Conservation (phyloP, 169 alveolate genomes). For the Amoebophrya sp. region DNA sequence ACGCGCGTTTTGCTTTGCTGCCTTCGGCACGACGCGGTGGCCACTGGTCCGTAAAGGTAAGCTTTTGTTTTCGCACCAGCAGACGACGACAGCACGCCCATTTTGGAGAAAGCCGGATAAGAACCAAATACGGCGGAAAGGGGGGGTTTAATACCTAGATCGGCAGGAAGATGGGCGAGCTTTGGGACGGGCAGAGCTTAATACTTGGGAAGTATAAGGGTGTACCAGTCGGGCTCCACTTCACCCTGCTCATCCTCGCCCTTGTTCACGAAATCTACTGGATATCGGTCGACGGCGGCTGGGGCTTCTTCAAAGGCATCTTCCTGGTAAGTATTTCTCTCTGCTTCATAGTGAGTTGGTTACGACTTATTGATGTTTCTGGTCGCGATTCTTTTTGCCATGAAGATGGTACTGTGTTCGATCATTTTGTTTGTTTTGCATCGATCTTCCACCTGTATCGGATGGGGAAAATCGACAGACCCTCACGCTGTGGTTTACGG, state of each 20-base stretch:
- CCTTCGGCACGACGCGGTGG: no score
- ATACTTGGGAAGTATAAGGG: background rate
- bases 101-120: no score
- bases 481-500: background rate
- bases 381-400: no score
- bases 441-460: background rate
- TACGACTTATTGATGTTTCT: no score
- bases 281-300: background rate
- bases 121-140: no score
- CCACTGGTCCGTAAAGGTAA: no score
- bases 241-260: background rate
- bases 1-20: no score
- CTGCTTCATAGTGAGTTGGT: no score
- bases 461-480: background rate
- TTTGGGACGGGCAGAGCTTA: background rate
- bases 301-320: background rate
- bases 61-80: no score
- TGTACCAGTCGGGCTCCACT: background rate
- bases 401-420: background rate
- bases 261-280: background rate
- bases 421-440: background rate
- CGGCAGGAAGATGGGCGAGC: background rate
- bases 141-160: no score
- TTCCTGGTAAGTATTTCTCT: background rate
- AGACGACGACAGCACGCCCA: no score